Evolutionary conservation across 495 filamentous ascomycete genomes (phyloP).

Genomic region (Lepidopterella palustris): DNA sequence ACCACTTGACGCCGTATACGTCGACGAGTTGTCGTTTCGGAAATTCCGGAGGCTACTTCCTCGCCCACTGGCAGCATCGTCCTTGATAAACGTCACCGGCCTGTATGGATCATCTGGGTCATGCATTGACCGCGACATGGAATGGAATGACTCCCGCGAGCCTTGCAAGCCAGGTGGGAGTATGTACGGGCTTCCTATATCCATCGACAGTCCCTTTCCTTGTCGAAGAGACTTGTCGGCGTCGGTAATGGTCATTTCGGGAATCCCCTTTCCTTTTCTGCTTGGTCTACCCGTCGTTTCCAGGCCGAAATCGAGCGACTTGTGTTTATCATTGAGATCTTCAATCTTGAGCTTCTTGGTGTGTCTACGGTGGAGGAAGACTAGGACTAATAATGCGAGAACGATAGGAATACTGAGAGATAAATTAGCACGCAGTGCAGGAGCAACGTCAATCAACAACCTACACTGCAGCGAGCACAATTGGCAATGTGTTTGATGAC

Average conservation of each 20-base stretch:
- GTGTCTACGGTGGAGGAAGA: constrained; percentile 73
- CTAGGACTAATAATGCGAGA: constrained; percentile 57
- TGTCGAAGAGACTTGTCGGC: constrained; percentile 48
- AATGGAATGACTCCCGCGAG: constrained; percentile 79
- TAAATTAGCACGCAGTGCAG: constrained; percentile 29
- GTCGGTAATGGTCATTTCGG: constrained; percentile 40
- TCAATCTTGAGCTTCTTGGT: constrained; percentile 66
- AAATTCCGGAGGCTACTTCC: constrained; percentile 26
- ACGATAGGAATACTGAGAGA: constrained; percentile 65
- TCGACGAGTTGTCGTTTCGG: constrained; percentile 55
- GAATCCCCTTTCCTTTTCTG: constrained; percentile 45
- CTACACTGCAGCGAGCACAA: constrained; percentile 77
- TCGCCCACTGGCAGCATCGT: constrained; percentile 34
- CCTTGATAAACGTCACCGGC: constrained; percentile 56
- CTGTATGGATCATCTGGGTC: constrained; percentile 78
- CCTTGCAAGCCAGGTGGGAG: constrained; percentile 72
- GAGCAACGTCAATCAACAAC: constrained; percentile 35
- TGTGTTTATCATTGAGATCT: constrained; percentile 82
- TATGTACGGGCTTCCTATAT: constrained; percentile 78
- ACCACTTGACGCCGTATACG: constrained; percentile 51
- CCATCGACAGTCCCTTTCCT: constrained; percentile 73
- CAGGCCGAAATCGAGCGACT: constrained; percentile 89
- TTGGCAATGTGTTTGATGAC: constrained; percentile 59
- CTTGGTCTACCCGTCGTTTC: constrained; percentile 38
- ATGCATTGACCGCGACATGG: constrained; percentile 64